Evolutionary conservation across 1,284 basidiomycete genomes (phyloP).

Genomic region (Ustilago tritici): DNA sequence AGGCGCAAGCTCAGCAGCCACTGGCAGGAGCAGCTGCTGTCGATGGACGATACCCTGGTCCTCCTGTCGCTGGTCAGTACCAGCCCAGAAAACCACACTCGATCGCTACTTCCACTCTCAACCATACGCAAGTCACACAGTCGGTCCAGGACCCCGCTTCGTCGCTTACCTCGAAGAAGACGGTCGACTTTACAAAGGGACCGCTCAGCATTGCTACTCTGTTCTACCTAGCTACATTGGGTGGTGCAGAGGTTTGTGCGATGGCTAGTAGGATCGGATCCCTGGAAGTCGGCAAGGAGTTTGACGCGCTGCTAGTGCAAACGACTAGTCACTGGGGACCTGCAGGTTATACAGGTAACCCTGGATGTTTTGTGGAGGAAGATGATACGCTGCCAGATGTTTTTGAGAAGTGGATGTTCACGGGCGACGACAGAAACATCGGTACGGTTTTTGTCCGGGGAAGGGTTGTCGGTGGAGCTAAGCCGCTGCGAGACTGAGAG

Average conservation of each 20-base stretch:
- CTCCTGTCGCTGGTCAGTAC: constrained; percentile 49
- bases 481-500: constrained; percentile 36
- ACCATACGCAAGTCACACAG: constrained; percentile 20
- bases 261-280: constrained; percentile 81
- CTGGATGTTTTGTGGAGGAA: constrained; percentile 74
- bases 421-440: constrained; percentile 86
- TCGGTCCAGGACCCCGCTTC: constrained; percentile 39
- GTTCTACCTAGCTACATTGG: constrained; percentile 89
- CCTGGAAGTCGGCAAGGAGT: constrained; percentile 83
- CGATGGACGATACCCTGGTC: constrained; percentile 46
- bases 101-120: constrained; percentile 45
- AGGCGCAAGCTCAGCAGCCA: constrained; percentile 26
- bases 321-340: constrained; percentile 72
- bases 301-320: constrained; percentile 86
- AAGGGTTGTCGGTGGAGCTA: constrained; percentile 78
- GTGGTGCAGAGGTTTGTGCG: constrained; percentile 86
- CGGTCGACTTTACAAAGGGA: constrained; percentile 73
- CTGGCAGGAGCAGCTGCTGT: constrained; percentile 30
- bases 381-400: constrained; percentile 69
- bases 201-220: constrained; percentile 82
- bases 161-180: constrained; percentile 22
- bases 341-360: constrained; percentile 72
- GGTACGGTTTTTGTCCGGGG: constrained; percentile 86
- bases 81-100: constrained; percentile 41
- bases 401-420: constrained; percentile 67